A percentile compares a stretch with the other conserved stretches of the same genome.
These are phyloP conservation scores for Candida easanensis DNA, from an alignment of 805 yeast species.

Conservation along the genomic window DNA sequence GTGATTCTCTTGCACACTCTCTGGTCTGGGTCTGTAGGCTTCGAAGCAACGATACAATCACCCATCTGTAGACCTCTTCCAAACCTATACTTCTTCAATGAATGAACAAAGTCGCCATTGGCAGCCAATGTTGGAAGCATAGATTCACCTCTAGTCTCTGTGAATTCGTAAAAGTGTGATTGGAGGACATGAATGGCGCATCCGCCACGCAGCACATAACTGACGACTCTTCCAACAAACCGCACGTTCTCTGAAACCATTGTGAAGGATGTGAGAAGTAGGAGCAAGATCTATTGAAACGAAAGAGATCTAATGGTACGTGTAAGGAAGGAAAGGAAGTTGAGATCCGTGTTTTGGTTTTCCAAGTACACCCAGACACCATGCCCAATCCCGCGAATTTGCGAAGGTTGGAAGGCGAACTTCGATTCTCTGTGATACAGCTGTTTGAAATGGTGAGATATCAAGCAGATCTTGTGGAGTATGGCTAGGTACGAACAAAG, in stretches of 20 bases:
- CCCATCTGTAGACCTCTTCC: conserved; percentile 76
- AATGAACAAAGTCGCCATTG: conserved; percentile 74
- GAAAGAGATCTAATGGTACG: no score
- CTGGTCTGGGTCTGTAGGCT: conserved; percentile 85
- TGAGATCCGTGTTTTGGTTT: no score
- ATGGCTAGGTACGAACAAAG: conserved; percentile 69
- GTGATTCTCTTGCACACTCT: conserved; percentile 90
- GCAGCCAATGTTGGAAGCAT: conserved; percentile 90
- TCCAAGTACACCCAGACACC: no score
- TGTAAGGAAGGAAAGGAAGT: no score
- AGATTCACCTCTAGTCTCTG: conserved; percentile 87
- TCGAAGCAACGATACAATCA: conserved; percentile 81
- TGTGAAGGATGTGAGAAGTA: neutral
- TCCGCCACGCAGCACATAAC: conserved; percentile 44
- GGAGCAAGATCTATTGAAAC: no score
- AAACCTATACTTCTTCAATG: conserved; percentile 56
- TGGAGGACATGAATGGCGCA: conserved; percentile 67
- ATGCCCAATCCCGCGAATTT: no score
- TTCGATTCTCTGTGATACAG: no score
- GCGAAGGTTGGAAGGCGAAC: no score
- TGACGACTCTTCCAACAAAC: conserved; percentile 24
- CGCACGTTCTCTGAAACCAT: conserved; percentile 17
- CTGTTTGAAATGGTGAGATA: conserved; percentile 46
- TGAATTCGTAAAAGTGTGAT: conserved; percentile 65
- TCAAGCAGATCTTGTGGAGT: no score